Conservation (phyloP, 352 stramenopile species). For the Blastocystis sp. region DNA sequence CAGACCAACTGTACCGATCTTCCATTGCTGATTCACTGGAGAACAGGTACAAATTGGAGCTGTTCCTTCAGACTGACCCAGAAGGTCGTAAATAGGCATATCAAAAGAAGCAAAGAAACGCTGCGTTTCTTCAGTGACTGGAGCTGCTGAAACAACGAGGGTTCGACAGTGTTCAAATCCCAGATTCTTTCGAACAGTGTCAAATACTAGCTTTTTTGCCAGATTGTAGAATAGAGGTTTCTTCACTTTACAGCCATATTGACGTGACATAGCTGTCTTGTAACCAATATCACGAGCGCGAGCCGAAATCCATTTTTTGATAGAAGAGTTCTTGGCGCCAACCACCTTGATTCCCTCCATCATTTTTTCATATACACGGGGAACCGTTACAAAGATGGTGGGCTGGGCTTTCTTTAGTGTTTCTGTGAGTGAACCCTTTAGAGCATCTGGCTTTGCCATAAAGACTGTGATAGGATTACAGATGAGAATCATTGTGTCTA, state of each 20-base stretch:
- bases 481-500: slow-evolving; percentile 74
- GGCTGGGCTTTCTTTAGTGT: slow-evolving; percentile 77
- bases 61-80: slow-evolving; percentile 85
- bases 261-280: slow-evolving; percentile 73
- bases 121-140: slow-evolving; percentile 86
- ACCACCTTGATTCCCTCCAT: slow-evolving; percentile 71
- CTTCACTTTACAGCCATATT: slow-evolving; percentile 82
- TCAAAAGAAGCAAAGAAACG: slow-evolving; percentile 90
- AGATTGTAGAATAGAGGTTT: slow-evolving; percentile 82
- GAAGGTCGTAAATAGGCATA: slow-evolving; percentile 88
- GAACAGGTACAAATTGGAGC: slow-evolving; percentile 77
- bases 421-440: slow-evolving; percentile 75
- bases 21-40: slow-evolving; percentile 70
- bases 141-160: slow-evolving; percentile 75
- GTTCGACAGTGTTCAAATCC: slow-evolving; percentile 60
- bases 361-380: slow-evolving; percentile 81
- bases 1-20: slow-evolving; percentile 70
- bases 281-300: slow-evolving; percentile 80
- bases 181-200: slow-evolving; percentile 65
- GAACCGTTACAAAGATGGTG: slow-evolving; percentile 82
- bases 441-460: slow-evolving; percentile 79
- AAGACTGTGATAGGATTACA: slow-evolving; percentile 72
- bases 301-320: slow-evolving; percentile 85
- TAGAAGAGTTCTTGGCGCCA: slow-evolving; percentile 76
- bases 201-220: slow-evolving; percentile 81